Base-by-base conservation (phyloP, 2,329 filamentous ascomycete genomes). In the Paecilomyces fulvus region DNA sequence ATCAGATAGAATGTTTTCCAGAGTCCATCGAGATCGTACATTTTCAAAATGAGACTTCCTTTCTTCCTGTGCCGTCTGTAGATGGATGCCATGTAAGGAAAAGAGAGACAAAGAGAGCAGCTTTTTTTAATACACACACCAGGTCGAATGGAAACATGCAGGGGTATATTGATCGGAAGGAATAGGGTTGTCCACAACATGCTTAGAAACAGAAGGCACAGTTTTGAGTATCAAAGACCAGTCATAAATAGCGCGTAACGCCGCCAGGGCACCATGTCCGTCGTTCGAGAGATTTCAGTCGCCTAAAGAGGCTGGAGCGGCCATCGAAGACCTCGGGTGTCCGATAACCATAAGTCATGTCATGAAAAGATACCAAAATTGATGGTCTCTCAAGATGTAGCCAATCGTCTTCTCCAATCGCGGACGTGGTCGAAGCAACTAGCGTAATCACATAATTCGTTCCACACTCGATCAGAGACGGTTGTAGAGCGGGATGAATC, bases 371-470 rank as follows among this genome's bases (percentile, higher is more conserved):
- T 28, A 28, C 5, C 25, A 28, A 28, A 3, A 28, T 28, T 28
- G 30, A 14, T 2, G 9, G 12, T 31, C 30, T 10, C 7, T 43
- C n/a, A 53, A 54, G 28, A 55, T 37, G 21, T 10, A n/a, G 71
- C 67, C 55, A 73, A 55, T 28, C 72, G 68, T 60, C 75, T 69
- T 59, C 73, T 75, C 58, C 75, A 67, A 58, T 77, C 73, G 46
- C 89, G 82, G 57, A 88, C 86, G 63, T 91, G 88, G 73, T 96
- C 92, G 70, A 96, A 96, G 1, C 88, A 90, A 68, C 87, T 89
- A 63, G 89, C 89, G 73, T 96, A 96, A 63, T 88, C 87, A 68
- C 87, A 85, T 33, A 96, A 82, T 71, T 95, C 90, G 72, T 83
- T 85, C 65, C 84, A 85, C 28, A 89, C 86, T 72, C 88, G 87